Conservation (phyloP, 805 yeast genomes). For the Naumovozyma baii region DNA sequence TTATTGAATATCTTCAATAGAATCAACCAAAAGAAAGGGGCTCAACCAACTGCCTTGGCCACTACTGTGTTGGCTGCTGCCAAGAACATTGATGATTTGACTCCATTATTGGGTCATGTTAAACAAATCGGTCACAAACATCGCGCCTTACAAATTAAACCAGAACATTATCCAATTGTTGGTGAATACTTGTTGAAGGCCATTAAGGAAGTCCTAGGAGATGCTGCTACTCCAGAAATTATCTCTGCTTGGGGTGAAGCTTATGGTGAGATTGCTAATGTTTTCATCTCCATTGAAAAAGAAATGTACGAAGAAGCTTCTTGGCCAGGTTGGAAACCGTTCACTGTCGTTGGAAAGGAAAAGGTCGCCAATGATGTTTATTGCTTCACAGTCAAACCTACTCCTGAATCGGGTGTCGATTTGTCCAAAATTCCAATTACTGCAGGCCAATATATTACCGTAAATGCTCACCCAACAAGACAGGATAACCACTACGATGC, state of each 20-base stretch:
- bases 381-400: constrained; percentile 42
- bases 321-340: constrained; percentile 54
- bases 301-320: constrained; percentile 37
- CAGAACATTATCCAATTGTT: constrained; percentile 60
- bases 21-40: constrained; percentile 43
- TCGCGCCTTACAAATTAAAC: constrained; percentile 49
- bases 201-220: constrained; percentile 45
- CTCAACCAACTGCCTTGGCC: constrained; percentile 59
- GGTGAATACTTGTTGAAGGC: constrained; percentile 49
- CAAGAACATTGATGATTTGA: constrained; percentile 48
- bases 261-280: constrained; percentile 51
- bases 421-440: constrained; percentile 18
- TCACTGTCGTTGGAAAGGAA: constrained; percentile 35
- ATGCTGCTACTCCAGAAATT: constrained; percentile 49
- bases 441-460: constrained; percentile 35
- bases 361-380: constrained; percentile 40
- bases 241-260: constrained; percentile 58
- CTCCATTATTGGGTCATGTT: constrained; percentile 45
- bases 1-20: constrained; percentile 53
- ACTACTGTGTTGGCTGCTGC: constrained; percentile 54
- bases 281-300: constrained; percentile 47
- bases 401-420: constrained; percentile 31
- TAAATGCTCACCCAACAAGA: constrained; percentile 28
- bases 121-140: constrained; percentile 55
- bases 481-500: constrained; percentile 35